These are phyloP conservation scores for Mycena chlorophos DNA, from an alignment of 768 basidiomycete genomes.

Conservation along the genomic window DNA sequence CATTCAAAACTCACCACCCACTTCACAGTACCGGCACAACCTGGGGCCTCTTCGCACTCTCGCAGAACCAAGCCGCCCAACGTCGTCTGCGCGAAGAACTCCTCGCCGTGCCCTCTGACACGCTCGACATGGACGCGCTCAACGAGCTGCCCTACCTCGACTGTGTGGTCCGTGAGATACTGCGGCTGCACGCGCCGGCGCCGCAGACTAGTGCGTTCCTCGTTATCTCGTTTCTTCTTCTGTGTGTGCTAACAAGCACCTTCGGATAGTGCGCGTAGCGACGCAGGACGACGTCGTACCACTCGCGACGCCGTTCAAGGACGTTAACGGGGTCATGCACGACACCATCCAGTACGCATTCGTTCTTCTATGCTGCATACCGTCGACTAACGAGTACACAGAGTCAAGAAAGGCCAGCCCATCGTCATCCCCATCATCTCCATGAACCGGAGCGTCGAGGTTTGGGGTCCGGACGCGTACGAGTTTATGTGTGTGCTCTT, in stretches of 20 bases:
- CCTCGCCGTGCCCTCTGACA: slow-evolving; percentile 37
- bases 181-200: slow-evolving; percentile 46
- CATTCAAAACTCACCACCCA: no score
- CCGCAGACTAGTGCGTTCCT: slow-evolving; percentile 22
- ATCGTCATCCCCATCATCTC: slow-evolving; percentile 41
- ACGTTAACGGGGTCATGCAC: slow-evolving; percentile 32
- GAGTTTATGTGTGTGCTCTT: slow-evolving; percentile 46
- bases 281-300: slow-evolving; percentile 42
- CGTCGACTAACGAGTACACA: neutral
- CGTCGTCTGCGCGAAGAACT: slow-evolving; percentile 49
- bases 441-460: slow-evolving; percentile 40
- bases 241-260: neutral
- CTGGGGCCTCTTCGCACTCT: slow-evolving; percentile 50
- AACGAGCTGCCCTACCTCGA: slow-evolving; percentile 55
- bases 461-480: slow-evolving; percentile 53
- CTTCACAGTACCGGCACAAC: slow-evolving; percentile 30
- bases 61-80: slow-evolving; percentile 41
- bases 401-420: slow-evolving; percentile 20
- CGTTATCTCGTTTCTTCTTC: neutral
- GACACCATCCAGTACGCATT: slow-evolving; percentile 36
- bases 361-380: neutral
- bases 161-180: slow-evolving; percentile 44
- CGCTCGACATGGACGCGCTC: slow-evolving; percentile 56
- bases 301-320: slow-evolving; percentile 37
- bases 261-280: slow-evolving; percentile 32